These are phyloP conservation scores for Papilionanthe hybrid DNA, from an alignment of 116 monocot genomes.

Conservation along the genomic window DNA sequence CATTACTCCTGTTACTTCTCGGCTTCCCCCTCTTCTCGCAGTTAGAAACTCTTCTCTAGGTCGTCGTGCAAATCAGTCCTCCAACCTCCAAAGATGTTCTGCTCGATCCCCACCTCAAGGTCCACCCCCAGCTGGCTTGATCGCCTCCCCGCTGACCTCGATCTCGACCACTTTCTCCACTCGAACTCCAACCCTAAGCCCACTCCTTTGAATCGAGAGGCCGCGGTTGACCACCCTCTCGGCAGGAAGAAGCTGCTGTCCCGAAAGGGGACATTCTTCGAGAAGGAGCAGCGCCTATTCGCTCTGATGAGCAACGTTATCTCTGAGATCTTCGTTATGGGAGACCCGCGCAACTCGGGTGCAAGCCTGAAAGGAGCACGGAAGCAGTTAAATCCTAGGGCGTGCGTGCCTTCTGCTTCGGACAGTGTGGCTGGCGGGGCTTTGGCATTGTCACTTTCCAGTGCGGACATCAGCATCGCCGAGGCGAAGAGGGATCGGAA, in stretches of 20 bases:
- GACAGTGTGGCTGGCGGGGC: slow-evolving; percentile 12
- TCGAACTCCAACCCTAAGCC: slow-evolving; percentile 32
- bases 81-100: slow-evolving; percentile 19
- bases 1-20: too few relatives aligned
- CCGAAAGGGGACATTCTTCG: not conserved
- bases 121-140: slow-evolving; percentile 60
- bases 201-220: not conserved
- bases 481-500: slow-evolving; percentile 33
- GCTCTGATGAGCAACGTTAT: slow-evolving; percentile 41
- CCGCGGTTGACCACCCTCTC: slow-evolving; percentile 14
- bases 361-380: slow-evolving; percentile 22
- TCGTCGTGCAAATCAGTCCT: not conserved
- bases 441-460: slow-evolving; percentile 20
- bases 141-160: slow-evolving; percentile 51
- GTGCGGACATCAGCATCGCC: slow-evolving; percentile 26
- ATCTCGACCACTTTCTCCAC: slow-evolving; percentile 57
- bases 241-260: not conserved
- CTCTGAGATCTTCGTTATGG: slow-evolving; percentile 81
- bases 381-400: slow-evolving; percentile 71
- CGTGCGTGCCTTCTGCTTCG: slow-evolving; percentile 14
- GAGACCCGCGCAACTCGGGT: slow-evolving; percentile 7
- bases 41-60: not conserved
- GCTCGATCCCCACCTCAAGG: slow-evolving; percentile 19
- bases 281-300: slow-evolving; percentile 17
- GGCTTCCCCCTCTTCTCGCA: not conserved